Evolutionary conservation across 257 asterid genomes (phyloP), one percentile per base, ranked within the genome.

Genomic region (Primulina tabacum): DNA sequence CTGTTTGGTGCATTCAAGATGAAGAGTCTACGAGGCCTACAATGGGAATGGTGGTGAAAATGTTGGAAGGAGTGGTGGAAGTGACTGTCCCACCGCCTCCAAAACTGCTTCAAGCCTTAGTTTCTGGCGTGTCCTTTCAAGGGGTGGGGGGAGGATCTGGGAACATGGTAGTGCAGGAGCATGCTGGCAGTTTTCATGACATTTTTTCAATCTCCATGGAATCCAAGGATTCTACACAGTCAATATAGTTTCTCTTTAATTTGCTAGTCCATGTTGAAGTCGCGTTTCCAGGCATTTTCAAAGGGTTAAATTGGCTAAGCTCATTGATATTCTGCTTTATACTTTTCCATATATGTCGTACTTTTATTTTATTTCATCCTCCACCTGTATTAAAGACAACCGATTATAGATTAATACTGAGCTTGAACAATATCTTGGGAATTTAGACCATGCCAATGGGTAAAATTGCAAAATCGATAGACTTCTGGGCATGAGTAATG

Each of bases 31-130:
- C 57, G 28, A 81, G 97, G 71, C 97, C 97, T 12, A 76, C 89
- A 17, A 90, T 90, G 96, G 92, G 96, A 75, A 75, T 78, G 86
- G 97, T 90, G 75, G 88, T 90, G 79, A 88, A 87, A 71, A 89
- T 90, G 92, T 67, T 90, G 84, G 97, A 90, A 79, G 97, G 97
- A 3, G 87, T 90, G 38, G 96, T 88, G 66, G 95, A 87, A 77
- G 87, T 87, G 66, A 29, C 66, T 1, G 73, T 71, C 11, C 97
- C 97, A 0, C 87, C 89, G 4, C 89, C 93, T 14, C 97, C 97
- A 0, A 88, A 86, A 82, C 85, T 90, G 73, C 83, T 90, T 47
- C 97, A 90, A 61, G 97, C 95, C n/a, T 70, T 90, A 35, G 95
- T 90, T 17, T 88, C 97, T 1, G 95, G 94, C 0, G 95, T 82